These are phyloP conservation scores for Microbotryum violaceum DNA, from an alignment of 1,284 basidiomycete genomes.

Conservation along the genomic window DNA sequence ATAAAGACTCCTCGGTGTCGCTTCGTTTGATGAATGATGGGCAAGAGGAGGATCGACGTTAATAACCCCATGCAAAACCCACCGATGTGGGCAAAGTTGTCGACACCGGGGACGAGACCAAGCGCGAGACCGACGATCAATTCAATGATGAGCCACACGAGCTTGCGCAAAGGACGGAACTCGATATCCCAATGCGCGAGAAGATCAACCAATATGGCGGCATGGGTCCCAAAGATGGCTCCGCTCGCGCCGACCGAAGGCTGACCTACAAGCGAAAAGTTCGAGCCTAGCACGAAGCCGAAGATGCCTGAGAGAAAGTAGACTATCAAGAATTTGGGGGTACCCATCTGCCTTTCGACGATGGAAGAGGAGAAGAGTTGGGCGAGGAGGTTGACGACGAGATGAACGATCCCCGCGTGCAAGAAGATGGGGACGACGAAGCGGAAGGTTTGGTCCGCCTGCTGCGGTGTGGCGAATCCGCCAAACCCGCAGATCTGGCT, in stretches of 20 bases:
- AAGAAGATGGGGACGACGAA: conserved; percentile 57
- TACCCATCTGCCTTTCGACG: conserved; percentile 70
- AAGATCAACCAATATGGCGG: conserved; percentile 71
- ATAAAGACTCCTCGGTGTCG: conserved; percentile 68
- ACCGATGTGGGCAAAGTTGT: conserved; percentile 47
- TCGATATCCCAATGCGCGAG: conserved; percentile 88
- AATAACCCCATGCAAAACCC: conserved; percentile 62
- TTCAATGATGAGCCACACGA: conserved; percentile 75
- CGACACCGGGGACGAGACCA: conserved; percentile 61
- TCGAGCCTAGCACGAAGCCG: conserved; percentile 63
- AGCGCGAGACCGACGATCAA: conserved; percentile 74
- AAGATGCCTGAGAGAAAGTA: conserved; percentile 34
- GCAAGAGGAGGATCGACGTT: conserved; percentile 68
- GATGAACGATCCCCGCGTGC: conserved; percentile 84
- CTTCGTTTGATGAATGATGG: conserved; percentile 67
- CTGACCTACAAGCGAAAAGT: conserved; percentile 75
- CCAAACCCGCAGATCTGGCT: conserved; percentile 82
- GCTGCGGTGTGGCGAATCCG: conserved; percentile 55
- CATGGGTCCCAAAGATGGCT: conserved; percentile 85
- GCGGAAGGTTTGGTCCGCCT: conserved; percentile 80
- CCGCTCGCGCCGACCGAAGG: conserved; percentile 91
- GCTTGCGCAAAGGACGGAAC: conserved; percentile 65
- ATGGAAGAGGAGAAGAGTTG: conserved; percentile 62
- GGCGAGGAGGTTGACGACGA: conserved; percentile 79
- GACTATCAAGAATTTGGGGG: conserved; percentile 33